Evolutionary conservation across 331 rosid species (phyloP).

Genomic region (Rosa hybrid): DNA sequence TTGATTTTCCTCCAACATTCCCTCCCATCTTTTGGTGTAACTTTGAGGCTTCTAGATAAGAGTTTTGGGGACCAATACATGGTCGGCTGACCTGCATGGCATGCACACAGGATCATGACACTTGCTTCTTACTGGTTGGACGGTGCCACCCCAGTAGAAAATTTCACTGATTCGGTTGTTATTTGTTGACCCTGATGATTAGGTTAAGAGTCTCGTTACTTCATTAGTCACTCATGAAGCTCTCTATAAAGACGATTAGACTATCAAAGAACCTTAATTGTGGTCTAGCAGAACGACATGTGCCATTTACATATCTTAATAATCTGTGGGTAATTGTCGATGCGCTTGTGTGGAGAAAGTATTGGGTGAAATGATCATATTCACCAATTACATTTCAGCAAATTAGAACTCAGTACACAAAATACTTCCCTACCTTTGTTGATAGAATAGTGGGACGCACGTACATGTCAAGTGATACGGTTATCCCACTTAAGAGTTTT

Average conservation of each 20-base stretch:
- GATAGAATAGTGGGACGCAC: neutral
- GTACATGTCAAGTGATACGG: neutral
- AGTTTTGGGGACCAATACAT: constrained; percentile 17
- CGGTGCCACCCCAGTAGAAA: constrained; percentile 47
- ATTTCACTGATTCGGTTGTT: neutral
- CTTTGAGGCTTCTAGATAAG: constrained; percentile 23
- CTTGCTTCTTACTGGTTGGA: constrained; percentile 37
- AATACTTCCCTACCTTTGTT: no score
- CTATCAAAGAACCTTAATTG: neutral
- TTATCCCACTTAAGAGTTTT: no score
- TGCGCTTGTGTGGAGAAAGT: no score
- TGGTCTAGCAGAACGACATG: neutral
- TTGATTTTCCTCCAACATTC: constrained; percentile 15
- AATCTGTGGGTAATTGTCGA: no score
- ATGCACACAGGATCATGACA: constrained; percentile 17
- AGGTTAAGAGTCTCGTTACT: neutral
- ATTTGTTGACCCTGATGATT: neutral
- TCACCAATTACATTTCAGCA: no score
- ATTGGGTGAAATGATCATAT: no score
- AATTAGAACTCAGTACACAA: no score
- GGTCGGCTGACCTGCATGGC: constrained; percentile 35
- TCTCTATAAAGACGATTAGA: neutral
- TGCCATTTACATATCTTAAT: no score
- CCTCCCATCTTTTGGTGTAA: neutral
- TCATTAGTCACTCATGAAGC: neutral